Base-by-base conservation (phyloP, 176 grass and related monocot genomes). In the Dendrocalamus sinicus region DNA sequence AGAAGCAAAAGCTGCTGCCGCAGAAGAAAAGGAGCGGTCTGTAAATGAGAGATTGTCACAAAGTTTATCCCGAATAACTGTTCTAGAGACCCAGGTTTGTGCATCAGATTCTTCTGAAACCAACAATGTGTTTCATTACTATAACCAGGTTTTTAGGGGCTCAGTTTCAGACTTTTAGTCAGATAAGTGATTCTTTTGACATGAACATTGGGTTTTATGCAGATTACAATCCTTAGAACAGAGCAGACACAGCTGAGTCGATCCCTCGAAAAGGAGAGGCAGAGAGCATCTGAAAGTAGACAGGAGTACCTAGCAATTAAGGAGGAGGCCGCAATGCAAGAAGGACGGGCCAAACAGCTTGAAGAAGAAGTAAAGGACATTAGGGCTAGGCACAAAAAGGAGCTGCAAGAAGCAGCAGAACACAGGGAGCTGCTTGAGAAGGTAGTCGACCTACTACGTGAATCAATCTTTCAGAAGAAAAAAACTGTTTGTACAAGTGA, bases 181-280 rank as follows among this genome's bases (percentile, higher is more conserved):
- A 24, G 73, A 77, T 10, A 70, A 68, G 19, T 84, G 70, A 52
- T 64, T 52, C 23, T 46, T 65, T 79, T 77, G 65, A 63, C 44
- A 77, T 78, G 32, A 28, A 78, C 85, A 84, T 83, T 81, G 72
- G 70, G 2, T 78, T 26, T 55, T 87, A 70, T 76, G 84, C 85
- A 99, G 97, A 94, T 99, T 79, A 91, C 97, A 54, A 96, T 93
- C 84, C 89, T 99, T 70, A 96, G 97, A 91, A 94, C 97, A 88
- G 97, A 99, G 86, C 97, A 99, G 85, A 99, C 97, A 84, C 97
- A 99, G 85, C 85, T 99, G 72, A 99, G 90, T 23, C 87, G 97
- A 66, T 99, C 94, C 37, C 97, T 96, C 78, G 97, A 99, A 86
- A 99, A 99, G 80, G 97, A 99, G 84, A 88, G 97, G 80, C 97